phyloP scores from a whole-genome alignment of 1,284 basidiomycete genomes.

The Cutaneotrichosporon daszewskae region DNA sequence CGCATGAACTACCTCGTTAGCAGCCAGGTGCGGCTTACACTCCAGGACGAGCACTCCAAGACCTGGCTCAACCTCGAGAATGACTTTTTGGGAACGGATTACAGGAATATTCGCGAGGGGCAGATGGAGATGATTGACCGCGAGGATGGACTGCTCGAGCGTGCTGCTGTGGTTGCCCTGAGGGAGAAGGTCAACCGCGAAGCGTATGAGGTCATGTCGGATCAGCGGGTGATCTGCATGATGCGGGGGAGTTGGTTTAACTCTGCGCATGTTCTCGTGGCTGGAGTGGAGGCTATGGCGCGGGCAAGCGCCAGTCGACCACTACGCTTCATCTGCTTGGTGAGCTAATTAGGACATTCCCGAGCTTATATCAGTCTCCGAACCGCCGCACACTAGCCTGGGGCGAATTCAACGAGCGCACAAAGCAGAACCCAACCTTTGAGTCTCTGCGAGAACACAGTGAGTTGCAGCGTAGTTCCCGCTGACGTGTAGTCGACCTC shows the following conservation, averaged over 20 bases:
- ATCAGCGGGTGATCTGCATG: slow-evolving; percentile 58
- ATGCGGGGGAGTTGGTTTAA: slow-evolving; percentile 45
- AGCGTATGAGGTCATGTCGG: slow-evolving; percentile 84
- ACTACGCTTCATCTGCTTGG: slow-evolving; percentile 36
- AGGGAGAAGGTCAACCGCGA: slow-evolving; percentile 82
- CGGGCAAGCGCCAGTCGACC: slow-evolving; percentile 26
- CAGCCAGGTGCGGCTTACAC: slow-evolving; percentile 78
- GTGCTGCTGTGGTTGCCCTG: slow-evolving; percentile 78
- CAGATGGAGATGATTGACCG: slow-evolving; percentile 91
- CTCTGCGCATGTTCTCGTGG: slow-evolving; percentile 25
- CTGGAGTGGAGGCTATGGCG: slow-evolving; percentile 22
- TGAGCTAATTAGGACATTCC: too few relatives aligned
- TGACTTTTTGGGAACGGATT: slow-evolving; percentile 79
- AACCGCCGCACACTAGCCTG: slow-evolving; percentile 37
- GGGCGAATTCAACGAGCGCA: slow-evolving; percentile 30
- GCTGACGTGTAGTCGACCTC: slow-evolving; percentile 57
- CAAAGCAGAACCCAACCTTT: slow-evolving; percentile 20
- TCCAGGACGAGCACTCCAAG: slow-evolving; percentile 68
- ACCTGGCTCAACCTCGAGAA: slow-evolving; percentile 79
- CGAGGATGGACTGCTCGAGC: slow-evolving; percentile 82
- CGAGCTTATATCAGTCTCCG: too few relatives aligned
- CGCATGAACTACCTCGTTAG: slow-evolving; percentile 75
- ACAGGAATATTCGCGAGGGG: slow-evolving; percentile 76
- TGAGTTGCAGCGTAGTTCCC: slow-evolving; percentile 27
- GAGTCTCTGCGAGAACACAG: slow-evolving; percentile 56